Evolutionary conservation across 768 basidiomycete genomes (phyloP).

Genomic region (Hortiboletus flavorubellus): DNA sequence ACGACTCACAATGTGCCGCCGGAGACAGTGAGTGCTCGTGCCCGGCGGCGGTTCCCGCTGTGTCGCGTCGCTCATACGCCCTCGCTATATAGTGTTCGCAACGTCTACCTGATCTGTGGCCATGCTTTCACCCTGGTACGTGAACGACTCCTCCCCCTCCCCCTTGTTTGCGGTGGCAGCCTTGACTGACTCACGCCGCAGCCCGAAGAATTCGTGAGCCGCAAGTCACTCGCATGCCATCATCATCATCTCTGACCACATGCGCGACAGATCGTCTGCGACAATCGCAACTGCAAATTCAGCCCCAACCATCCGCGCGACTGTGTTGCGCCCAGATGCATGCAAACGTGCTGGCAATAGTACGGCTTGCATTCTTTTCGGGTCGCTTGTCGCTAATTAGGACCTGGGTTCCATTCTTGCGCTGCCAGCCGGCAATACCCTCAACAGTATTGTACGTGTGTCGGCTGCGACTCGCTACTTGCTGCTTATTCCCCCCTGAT

Average conservation of each 20-base stretch:
- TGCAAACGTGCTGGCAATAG: conserved; percentile 48
- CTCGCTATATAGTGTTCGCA: conserved; percentile 37
- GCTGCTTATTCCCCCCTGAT: not conserved
- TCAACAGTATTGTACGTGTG: conserved; percentile 43
- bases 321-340: conserved; percentile 44
- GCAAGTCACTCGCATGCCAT: not conserved
- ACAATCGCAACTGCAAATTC: conserved; percentile 47
- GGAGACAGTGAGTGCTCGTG: conserved; percentile 45
- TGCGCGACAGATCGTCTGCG: conserved; percentile 44
- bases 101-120: conserved; percentile 46
- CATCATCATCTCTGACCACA: conserved; percentile 9
- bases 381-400: conserved; percentile 10
- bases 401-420: conserved; percentile 1
- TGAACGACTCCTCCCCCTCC: not conserved
- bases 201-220: conserved; percentile 38
- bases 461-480: not conserved
- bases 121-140: conserved; percentile 45
- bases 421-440: conserved; percentile 40
- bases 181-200: conserved; percentile 14
- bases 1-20: conserved; percentile 44
- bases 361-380: conserved; percentile 21
- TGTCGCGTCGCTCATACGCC: not conserved
- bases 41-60: not conserved
- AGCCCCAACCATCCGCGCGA: conserved; percentile 47
- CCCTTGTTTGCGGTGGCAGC: not conserved